Conservation (phyloP, 371 early-diverging fungal species). For the Zopfochytrium polystomum region DNA sequence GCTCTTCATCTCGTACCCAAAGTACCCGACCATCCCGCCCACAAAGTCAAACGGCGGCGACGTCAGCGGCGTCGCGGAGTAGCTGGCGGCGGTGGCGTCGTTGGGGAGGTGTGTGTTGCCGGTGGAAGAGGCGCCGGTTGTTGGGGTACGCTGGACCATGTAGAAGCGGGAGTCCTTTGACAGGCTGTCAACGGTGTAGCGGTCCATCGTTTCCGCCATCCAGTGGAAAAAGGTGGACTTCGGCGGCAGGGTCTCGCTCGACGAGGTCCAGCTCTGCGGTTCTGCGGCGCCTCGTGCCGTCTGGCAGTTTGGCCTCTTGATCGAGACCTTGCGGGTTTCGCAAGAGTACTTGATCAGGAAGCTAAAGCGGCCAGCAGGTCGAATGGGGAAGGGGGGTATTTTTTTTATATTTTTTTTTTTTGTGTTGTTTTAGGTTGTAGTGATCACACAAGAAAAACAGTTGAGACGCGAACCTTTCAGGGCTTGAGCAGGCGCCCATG, state of each 20-base stretch:
- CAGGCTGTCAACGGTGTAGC: constrained; percentile 8
- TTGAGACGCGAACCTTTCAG: constrained; percentile 20
- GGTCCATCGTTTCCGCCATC: constrained; percentile 8
- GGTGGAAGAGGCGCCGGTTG: neutral
- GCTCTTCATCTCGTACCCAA: constrained; percentile 91
- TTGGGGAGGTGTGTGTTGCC: neutral
- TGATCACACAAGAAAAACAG: too few relatives aligned
- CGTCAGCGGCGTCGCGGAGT: neutral
- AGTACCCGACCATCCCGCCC: constrained; percentile 85
- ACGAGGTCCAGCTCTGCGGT: too few relatives aligned
- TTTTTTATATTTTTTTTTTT: too few relatives aligned
- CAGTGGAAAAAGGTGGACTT: constrained; percentile 31
- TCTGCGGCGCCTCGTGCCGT: too few relatives aligned
- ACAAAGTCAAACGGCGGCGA: constrained; percentile 43
- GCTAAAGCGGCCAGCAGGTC: too few relatives aligned
- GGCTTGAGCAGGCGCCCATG: constrained; percentile 43
- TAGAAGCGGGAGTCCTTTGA: neutral
- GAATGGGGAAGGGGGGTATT: neutral
- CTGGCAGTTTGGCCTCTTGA: too few relatives aligned
- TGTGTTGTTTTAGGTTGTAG: too few relatives aligned
- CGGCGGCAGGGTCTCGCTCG: constrained; percentile 6
- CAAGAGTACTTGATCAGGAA: too few relatives aligned
- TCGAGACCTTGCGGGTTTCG: too few relatives aligned
- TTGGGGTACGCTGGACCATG: neutral
- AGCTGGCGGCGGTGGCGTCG: too few relatives aligned